A percentile compares a stretch with the other conserved stretches of the same genome.
Evolutionary conservation across 2,329 filamentous ascomycete species (phyloP).

Genomic region (Paraphoma chrysanthemicola): DNA sequence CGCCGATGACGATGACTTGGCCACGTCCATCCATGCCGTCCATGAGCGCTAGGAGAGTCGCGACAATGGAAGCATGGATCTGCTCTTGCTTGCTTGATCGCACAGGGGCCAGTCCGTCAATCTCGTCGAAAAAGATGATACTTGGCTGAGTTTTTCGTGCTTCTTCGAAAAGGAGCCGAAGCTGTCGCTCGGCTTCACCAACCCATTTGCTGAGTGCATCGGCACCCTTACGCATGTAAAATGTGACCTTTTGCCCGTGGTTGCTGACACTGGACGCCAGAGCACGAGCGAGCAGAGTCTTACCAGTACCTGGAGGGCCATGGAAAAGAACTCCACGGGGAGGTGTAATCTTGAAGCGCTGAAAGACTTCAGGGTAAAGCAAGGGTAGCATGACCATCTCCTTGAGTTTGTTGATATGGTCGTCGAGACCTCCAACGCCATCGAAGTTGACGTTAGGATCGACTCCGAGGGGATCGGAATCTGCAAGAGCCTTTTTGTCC

Average conservation of each 20-base stretch:
- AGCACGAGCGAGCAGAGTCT: slow-evolving; percentile 92
- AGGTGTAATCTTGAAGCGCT: slow-evolving; percentile 89
- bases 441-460: slow-evolving; percentile 93
- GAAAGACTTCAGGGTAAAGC: slow-evolving; percentile 93
- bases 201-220: slow-evolving; percentile 99
- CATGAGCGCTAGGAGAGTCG: slow-evolving; percentile 58
- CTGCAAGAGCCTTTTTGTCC: slow-evolving; percentile 87
- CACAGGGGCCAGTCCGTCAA: slow-evolving; percentile 94
- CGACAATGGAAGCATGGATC: slow-evolving; percentile 90
- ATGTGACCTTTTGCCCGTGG: slow-evolving; percentile 92
- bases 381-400: slow-evolving; percentile 97
- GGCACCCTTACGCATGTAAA: slow-evolving; percentile 99
- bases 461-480: slow-evolving; percentile 92
- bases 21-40: slow-evolving; percentile 61
- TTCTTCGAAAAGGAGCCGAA: slow-evolving; percentile 93
- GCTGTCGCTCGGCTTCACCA: slow-evolving; percentile 93
- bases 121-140: slow-evolving; percentile 99
- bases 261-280: slow-evolving; percentile 89
- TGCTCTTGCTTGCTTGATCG: slow-evolving; percentile 98
- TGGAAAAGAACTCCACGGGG: slow-evolving; percentile 96
- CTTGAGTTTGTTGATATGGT: slow-evolving; percentile 95
- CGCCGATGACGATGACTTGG: slow-evolving; percentile 97
- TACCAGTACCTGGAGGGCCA: slow-evolving; percentile 95
- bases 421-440: slow-evolving; percentile 88
- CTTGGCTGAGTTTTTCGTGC: slow-evolving; percentile 94